Conservation (phyloP, 306 rosid genomes). For the Fagus sylvatica region DNA sequence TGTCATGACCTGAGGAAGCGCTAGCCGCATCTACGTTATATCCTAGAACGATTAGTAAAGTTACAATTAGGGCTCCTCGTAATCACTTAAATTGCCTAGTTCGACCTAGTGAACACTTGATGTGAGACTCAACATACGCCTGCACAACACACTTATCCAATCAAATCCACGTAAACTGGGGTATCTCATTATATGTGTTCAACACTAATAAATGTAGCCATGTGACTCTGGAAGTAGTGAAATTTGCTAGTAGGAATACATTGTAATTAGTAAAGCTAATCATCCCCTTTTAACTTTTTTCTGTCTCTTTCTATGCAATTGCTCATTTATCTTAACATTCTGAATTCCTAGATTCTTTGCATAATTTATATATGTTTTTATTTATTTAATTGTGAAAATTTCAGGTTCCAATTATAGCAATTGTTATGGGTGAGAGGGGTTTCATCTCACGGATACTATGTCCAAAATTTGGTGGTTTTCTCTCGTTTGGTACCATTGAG, state of each 20-base stretch:
- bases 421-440: slow-evolving; percentile 95
- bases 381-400: slow-evolving; percentile 27
- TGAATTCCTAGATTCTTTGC: neutral
- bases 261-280: neutral
- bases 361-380: slow-evolving; percentile 15
- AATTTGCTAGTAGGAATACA: neutral
- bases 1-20: neutral
- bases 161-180: too few relatives aligned
- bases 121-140: too few relatives aligned
- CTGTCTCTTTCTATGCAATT: neutral
- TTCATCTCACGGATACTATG: slow-evolving; percentile 78
- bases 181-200: neutral
- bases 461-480: slow-evolving; percentile 88
- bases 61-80: too few relatives aligned
- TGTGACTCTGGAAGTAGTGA: neutral
- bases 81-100: too few relatives aligned
- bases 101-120: too few relatives aligned
- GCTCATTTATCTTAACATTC: neutral
- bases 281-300: neutral
- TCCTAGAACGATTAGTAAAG: too few relatives aligned
- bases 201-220: neutral
- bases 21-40: too few relatives aligned
- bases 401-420: slow-evolving; percentile 90
- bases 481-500: slow-evolving; percentile 84
- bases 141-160: too few relatives aligned